Conservation (phyloP, 2,329 filamentous ascomycete genomes). For the Diaporthe humulicola region DNA sequence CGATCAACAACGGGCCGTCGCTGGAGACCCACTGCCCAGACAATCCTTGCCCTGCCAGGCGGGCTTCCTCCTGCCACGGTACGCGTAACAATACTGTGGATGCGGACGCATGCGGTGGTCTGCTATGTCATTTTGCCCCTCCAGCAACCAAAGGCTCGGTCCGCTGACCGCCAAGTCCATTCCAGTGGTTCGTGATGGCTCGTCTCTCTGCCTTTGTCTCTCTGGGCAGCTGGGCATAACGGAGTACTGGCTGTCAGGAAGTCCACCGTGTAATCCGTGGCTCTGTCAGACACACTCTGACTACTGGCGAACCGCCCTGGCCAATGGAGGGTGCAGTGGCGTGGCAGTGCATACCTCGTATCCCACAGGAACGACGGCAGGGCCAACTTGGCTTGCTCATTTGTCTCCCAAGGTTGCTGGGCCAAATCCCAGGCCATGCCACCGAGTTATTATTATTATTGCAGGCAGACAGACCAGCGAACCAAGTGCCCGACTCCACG, state of each 20-base stretch:
- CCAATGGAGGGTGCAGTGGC: conserved; percentile 13
- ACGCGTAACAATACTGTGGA: background rate
- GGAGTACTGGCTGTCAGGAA: background rate
- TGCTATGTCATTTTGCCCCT: conserved; percentile 8
- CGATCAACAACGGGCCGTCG: conserved; percentile 21
- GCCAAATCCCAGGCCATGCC: conserved; percentile 20
- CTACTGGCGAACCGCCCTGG: conserved; percentile 4
- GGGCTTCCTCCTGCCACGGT: background rate
- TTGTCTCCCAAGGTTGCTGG: conserved; percentile 18
- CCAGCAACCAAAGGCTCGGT: conserved; percentile 9
- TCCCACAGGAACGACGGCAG: conserved; percentile 23
- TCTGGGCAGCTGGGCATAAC: background rate
- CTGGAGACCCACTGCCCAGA: conserved; percentile 10
- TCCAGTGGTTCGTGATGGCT: background rate
- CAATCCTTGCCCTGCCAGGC: conserved; percentile 20
- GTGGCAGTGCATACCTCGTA: conserved; percentile 31
- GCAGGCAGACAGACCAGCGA: too few relatives aligned
- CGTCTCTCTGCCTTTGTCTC: background rate
- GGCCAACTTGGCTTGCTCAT: conserved; percentile 20
- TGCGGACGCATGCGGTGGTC: background rate
- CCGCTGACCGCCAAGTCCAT: conserved; percentile 17
- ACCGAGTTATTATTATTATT: background rate
- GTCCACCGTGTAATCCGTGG: background rate
- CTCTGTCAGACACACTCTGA: conserved; percentile 5
- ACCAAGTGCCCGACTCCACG: background rate